Base-by-base conservation (phyloP, 495 filamentous ascomycete genomes). In the Aspergillus mulundensis region DNA sequence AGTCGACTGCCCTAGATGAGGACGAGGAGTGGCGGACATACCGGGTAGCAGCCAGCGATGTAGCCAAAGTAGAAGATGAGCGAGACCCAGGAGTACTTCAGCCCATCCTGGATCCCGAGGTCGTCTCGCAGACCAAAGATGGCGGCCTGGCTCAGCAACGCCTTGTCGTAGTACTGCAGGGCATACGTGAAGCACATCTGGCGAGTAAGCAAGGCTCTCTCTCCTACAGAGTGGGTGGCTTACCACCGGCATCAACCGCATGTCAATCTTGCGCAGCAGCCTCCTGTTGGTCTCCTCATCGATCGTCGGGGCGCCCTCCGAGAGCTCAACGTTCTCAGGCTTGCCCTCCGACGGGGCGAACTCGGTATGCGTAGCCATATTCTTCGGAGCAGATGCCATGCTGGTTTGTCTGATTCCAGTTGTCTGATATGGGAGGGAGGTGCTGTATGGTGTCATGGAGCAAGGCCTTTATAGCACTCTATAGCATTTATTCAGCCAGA, bases 1-100 rank as follows among this genome's bases (percentile, higher is more conserved):
- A n/a, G n/a, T n/a, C n/a, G n/a, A n/a, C n/a, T n/a, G n/a, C n/a
- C n/a, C n/a, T n/a, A n/a, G n/a, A n/a, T 5, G 28, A 10, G 28
- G 28, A 30, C 28, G 24, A n/a, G n/a, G n/a, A n/a, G n/a, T n/a
- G n/a, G n/a, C 23, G 0, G 15, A 40, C 45, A 16, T 19, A 58
- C 56, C 7, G 56, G 50, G 28, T 58, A 58, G 16, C 49, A 53
- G 3, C 56, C 48, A 7, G 49, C 49, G 2, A 58, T 53, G n/a
- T 53, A 58, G 4, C 56, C 50, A 43, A 53, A 58, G 20, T 58
- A 58, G 49, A 58, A 58, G 56, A 58, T 24, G 39, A 58, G 20
- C 3, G 52, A 47, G 18, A 47, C 42, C 42, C 42, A 47, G 1
- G 56, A 58, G 32, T 58, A 58, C n/a, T 47, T 53, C 4, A 58